Evolutionary conservation across 352 stramenopile genomes (phyloP).

Genomic region (Globisporangium irregulare): DNA sequence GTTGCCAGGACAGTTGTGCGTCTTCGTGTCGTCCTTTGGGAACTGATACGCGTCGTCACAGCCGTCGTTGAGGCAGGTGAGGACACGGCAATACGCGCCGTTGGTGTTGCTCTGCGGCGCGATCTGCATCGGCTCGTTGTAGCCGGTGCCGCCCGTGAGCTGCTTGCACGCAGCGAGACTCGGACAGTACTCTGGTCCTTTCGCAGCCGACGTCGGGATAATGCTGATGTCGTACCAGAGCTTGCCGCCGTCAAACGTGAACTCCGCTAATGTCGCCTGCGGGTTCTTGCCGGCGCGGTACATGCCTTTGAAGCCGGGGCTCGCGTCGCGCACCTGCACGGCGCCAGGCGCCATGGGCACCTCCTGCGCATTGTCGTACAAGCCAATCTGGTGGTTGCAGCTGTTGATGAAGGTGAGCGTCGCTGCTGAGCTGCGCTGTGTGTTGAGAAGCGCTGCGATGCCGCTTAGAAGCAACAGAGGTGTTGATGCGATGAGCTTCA

Average conservation of each 20-base stretch:
- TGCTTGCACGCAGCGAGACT: constrained; percentile 38
- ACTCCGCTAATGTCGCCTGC: constrained; percentile 36
- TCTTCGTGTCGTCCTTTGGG: constrained; percentile 46
- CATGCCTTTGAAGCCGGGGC: constrained; percentile 19
- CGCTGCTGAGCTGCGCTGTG: not conserved
- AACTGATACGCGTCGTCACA: constrained; percentile 63
- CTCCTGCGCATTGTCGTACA: constrained; percentile 20
- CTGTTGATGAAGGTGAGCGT: constrained; percentile 21
- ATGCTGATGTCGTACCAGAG: constrained; percentile 57
- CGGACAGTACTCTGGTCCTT: constrained; percentile 32
- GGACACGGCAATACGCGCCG: constrained; percentile 27
- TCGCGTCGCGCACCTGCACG: not conserved
- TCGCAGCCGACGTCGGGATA: constrained; percentile 32
- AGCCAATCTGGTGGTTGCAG: constrained; percentile 18
- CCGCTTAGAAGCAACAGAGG: not conserved
- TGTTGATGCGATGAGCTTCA: not conserved
- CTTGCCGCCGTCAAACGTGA: constrained; percentile 29
- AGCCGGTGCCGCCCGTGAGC: constrained; percentile 35
- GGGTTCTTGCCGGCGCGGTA: constrained; percentile 19
- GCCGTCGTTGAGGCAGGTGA: constrained; percentile 35
- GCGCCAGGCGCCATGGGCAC: constrained; percentile 7
- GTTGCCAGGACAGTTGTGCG: constrained; percentile 31
- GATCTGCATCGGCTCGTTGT: constrained; percentile 53
- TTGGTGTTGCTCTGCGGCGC: constrained; percentile 31
- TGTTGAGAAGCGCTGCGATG: not conserved